These are phyloP conservation scores for Xylaria sp. DNA, from an alignment of 2,329 filamentous ascomycete species.

Conservation along the genomic window DNA sequence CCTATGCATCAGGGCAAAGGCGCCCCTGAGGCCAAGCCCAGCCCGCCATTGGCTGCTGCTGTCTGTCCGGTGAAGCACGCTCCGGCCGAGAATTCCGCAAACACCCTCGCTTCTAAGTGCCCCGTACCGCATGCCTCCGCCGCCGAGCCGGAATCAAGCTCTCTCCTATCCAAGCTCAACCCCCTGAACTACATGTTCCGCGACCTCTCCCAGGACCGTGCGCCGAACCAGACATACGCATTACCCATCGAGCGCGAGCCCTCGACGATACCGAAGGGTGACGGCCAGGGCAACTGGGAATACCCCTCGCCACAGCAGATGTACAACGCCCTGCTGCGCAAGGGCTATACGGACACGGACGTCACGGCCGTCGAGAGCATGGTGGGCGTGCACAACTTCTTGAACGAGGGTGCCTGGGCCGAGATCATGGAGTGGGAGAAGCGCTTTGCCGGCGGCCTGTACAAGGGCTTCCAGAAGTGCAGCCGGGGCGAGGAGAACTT, in stretches of 20 bases:
- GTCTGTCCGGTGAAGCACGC: slow-evolving; percentile 31
- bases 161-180: slow-evolving; percentile 53
- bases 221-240: slow-evolving; percentile 63
- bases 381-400: slow-evolving; percentile 96
- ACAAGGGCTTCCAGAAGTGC: slow-evolving; percentile 67
- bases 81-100: background rate
- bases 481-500: slow-evolving; percentile 66
- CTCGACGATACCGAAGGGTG: slow-evolving; percentile 86
- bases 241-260: slow-evolving; percentile 77
- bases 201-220: slow-evolving; percentile 73
- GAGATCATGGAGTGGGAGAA: slow-evolving; percentile 94
- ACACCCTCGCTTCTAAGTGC: slow-evolving; percentile 29
- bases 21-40: slow-evolving; percentile 40
- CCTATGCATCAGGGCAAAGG: slow-evolving; percentile 52
- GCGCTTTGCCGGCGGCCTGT: slow-evolving; percentile 70
- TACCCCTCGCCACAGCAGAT: slow-evolving; percentile 98
- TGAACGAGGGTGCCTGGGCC: slow-evolving; percentile 95
- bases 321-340: slow-evolving; percentile 96
- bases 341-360: slow-evolving; percentile 92
- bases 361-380: slow-evolving; percentile 90
- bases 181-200: slow-evolving; percentile 94
- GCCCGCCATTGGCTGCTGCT: slow-evolving; percentile 23
- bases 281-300: slow-evolving; percentile 80
- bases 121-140: slow-evolving; percentile 41
- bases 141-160: slow-evolving; percentile 35